Evolutionary conservation across 257 asterid genomes (phyloP), one percentile per base, ranked within the genome.

Genomic region (Ocimum tenuiflorum): DNA sequence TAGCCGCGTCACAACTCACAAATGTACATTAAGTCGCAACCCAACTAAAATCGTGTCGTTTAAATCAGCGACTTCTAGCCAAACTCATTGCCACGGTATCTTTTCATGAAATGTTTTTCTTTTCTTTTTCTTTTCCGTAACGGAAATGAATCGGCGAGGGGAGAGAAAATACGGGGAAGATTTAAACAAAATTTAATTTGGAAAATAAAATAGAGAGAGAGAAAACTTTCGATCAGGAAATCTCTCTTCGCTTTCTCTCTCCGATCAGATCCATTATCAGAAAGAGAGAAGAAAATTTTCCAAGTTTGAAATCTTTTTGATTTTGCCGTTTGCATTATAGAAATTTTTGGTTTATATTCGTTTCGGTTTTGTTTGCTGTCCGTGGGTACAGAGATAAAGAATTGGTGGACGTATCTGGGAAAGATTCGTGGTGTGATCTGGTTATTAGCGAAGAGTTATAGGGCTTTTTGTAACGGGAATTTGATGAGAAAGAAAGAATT

Each of bases 261-360:
- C 81, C 85, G 74, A 78, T 69, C 81, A 45, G 84, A 78, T 17
- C 49, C 68, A 63, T 7, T 59, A 35, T 15, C 20, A 12, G 39
- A 50, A 52, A 47, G 72, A 33, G 73, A 47, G 23, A 47, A 45
- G 23, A 48, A 17, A 6, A n/a, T 47, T 48, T 42, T 23, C 7
- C 42, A 48, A 33, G 41, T 67, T 62, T 24, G 0, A 3, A 39
- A 45, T 19, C 49, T 24, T 41, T 51, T 60, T 14, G 59, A 27
- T 68, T 73, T 51, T 63, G 46, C 59, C 36, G 52, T 52, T 35
- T 58, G 58, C 73, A 51, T 64, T 50, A 10, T 51, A 11, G n/a
- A 43, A 39, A 18, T n/a, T 31, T 27, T 43, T 42, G 14, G 7
- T 35, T 18, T 13, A 24, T 36, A 41, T 46, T 2, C 13, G 52